phyloP scores from a whole-genome alignment of 1,139 yeast genomes.

The Komagataea norvegica region DNA sequence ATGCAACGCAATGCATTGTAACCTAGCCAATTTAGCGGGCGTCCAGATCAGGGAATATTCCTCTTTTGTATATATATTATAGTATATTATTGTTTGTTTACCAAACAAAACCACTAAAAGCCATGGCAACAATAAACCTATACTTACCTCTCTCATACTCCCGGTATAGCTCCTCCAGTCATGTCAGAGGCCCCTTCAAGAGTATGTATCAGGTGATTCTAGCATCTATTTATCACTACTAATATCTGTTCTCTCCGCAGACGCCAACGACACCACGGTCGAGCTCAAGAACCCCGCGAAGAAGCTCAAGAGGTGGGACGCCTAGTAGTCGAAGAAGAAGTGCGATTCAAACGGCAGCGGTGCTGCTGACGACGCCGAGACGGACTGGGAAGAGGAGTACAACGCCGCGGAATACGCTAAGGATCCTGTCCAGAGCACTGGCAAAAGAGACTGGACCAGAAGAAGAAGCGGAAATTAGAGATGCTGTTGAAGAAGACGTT shows the following conservation, averaged over 20 bases:
- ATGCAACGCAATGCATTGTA: too few species aligned
- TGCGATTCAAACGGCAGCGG: constrained; percentile 20
- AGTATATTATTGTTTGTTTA: too few species aligned
- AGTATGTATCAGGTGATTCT: constrained; percentile 26
- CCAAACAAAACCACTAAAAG: too few species aligned
- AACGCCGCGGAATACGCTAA: constrained; percentile 21
- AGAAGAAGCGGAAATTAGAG: too few species aligned
- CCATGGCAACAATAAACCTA: too few species aligned
- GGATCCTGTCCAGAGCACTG: constrained; percentile 20
- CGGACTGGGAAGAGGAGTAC: constrained; percentile 18
- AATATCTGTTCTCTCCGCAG: too few species aligned
- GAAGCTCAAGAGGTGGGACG: constrained; percentile 19
- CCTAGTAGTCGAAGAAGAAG: constrained; percentile 19
- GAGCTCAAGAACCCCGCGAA: constrained; percentile 17
- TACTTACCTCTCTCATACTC: too few species aligned
- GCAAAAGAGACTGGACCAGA: constrained; percentile 11
- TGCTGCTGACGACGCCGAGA: constrained; percentile 20
- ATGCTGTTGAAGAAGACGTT: too few species aligned
- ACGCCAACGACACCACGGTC: constrained; percentile 9
- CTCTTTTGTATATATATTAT: too few species aligned
- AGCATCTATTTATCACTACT: background rate
- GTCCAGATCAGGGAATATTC: too few species aligned
- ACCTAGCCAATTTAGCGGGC: too few species aligned
- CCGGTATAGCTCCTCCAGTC: background rate
- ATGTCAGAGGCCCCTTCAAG: constrained; percentile 25